phyloP scores from a whole-genome alignment of 805 yeast species.

The Wickerhamiella dianesei region DNA sequence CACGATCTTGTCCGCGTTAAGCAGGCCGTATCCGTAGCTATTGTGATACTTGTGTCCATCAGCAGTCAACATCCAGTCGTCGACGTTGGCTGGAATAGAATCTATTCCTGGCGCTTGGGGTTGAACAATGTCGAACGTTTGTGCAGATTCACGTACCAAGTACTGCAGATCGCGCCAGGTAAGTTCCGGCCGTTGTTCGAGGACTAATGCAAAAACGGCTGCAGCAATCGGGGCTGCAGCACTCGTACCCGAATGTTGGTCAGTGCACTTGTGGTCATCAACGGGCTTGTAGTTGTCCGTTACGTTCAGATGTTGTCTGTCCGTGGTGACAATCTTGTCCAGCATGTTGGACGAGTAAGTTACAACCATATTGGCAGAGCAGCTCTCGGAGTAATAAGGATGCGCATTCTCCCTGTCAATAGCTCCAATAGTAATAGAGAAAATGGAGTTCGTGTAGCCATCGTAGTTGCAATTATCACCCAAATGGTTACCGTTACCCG shows the following conservation, averaged over 20 bases:
- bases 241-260: conserved; percentile 86
- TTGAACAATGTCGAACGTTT: conserved; percentile 40
- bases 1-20: conserved; percentile 70
- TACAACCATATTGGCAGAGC: conserved; percentile 88
- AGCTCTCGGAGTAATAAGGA: conserved; percentile 82
- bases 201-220: conserved; percentile 75
- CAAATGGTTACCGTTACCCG: conserved; percentile 77
- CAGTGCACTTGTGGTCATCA: conserved; percentile 39
- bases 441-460: conserved; percentile 92
- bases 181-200: conserved; percentile 70
- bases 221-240: conserved; percentile 99
- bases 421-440: conserved; percentile 89
- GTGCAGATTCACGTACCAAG: conserved; percentile 56
- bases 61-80: conserved; percentile 57
- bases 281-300: conserved; percentile 9
- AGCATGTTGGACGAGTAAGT: conserved; percentile 88
- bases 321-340: conserved; percentile 76
- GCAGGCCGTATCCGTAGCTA: conserved; percentile 80
- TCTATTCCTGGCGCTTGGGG: background rate
- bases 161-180: conserved; percentile 96
- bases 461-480: conserved; percentile 93
- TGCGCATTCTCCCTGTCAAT: conserved; percentile 76
- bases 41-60: conserved; percentile 64
- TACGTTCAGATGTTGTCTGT: conserved; percentile 3
- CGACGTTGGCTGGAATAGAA: conserved; percentile 1